Evolutionary conservation across 768 basidiomycete genomes (phyloP), one percentile per base, ranked within the genome.

Genomic region (Pulveroboletus sp.): DNA sequence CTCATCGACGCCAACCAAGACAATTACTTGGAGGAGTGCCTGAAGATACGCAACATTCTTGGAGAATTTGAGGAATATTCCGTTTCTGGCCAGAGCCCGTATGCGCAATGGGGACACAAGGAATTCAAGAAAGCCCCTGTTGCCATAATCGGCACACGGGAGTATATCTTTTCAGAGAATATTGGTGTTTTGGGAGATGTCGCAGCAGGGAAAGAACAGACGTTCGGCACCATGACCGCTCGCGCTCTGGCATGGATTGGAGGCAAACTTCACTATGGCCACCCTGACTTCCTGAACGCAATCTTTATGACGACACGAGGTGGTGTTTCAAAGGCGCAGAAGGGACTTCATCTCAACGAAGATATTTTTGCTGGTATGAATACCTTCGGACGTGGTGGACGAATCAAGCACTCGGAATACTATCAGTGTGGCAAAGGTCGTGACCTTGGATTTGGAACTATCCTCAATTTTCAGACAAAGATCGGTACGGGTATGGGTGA

Each of bases 291-390:
- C 80, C 77, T 99, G 52, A 96, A 96, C 66, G 95, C 88, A 37
- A 85, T 89, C 28, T 99, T 96, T 75, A 98, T 99, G 96, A 91
- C 80, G 57, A 99, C 96, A 9, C 91, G 96, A 47, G 96, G 96
- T 39, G 96, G 96, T 56, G 94, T 99, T 28, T 97, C 94, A 43
- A 99, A 99, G 70, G 96, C 96, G 24, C 96, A 99, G 71, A 99
- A 99, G 69, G 96, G 96, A 49, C 73, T 99, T 37, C 96, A 99
- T 69, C 73, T 99, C 56, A 98, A 98, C 73, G 96, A 99, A 70
- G 96, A 99, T 82, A 99, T 99, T 57, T 99, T 93, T 66, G 96
- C 96, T 42, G 96, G 96, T 61, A 99, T 99, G 95, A 97, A 89
- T 58, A 95, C 96, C 3, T 93, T 97, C 66, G 92, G 93, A 54